These are phyloP conservation scores for Colletotrichum lindemuthianum DNA, from an alignment of 2,329 filamentous ascomycete genomes.

Conservation along the genomic window DNA sequence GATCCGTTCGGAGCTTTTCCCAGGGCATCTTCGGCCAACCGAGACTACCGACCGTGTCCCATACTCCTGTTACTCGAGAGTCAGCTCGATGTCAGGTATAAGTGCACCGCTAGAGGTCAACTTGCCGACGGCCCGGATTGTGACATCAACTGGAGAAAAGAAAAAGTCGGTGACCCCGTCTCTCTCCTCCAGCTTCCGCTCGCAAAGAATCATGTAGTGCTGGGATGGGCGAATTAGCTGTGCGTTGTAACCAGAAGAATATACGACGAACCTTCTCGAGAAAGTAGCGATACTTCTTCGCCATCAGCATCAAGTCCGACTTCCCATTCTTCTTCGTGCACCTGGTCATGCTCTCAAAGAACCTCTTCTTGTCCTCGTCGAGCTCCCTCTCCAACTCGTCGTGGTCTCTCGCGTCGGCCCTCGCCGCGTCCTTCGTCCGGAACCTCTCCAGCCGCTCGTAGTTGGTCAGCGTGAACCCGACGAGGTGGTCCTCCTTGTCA, in stretches of 20 bases:
- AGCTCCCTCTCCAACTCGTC: conserved; percentile 1
- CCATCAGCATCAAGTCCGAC: conserved; percentile 13
- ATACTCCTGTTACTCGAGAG: conserved; percentile 52
- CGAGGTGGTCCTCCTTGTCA: conserved; percentile 19
- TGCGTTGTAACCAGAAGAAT: not conserved
- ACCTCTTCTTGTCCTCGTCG: conserved; percentile 7
- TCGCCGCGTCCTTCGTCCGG: not conserved
- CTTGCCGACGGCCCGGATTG: conserved; percentile 22
- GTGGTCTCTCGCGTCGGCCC: not conserved
- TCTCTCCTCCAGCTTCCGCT: conserved; percentile 1
- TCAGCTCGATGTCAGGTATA: rapidly evolving
- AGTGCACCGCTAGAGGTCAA: rapidly evolving
- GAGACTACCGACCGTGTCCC: conserved; percentile 59
- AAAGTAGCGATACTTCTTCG: conserved; percentile 5
- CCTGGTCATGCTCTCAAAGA: conserved; percentile 6
- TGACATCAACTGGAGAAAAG: conserved; percentile 3
- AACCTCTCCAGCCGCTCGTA: conserved; percentile 6
- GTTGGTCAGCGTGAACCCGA: conserved; percentile 22
- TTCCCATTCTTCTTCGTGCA: not conserved
- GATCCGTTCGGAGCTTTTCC: conserved; percentile 16
- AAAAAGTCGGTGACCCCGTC: not conserved
- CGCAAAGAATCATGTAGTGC: conserved; percentile 27
- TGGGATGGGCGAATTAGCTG: not conserved
- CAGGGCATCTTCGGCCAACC: conserved; percentile 41
- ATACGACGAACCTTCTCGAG: conserved; percentile 12